Evolutionary conservation across 306 rosid genomes (phyloP), one percentile per base, ranked within the genome.

Genomic region (Adenanthera pavonina): DNA sequence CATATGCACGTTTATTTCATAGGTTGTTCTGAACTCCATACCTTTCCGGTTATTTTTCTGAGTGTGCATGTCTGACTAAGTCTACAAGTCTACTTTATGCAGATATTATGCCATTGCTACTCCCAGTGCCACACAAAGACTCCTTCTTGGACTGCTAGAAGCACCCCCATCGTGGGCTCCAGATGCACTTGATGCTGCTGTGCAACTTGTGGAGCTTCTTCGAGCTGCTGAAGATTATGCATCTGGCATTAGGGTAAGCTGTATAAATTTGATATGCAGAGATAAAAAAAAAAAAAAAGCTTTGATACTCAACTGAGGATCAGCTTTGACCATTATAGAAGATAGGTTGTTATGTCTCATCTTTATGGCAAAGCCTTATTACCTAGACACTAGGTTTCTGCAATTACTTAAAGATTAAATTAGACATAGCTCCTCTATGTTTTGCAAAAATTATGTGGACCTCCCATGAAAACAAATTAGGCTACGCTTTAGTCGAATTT

Each of bases 91-190:
- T 48, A 69, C 76, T 77, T 75, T 83, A 35, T 67, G 81, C 82
- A 95, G 99, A 86, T 95, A 95, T 84, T 95, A 95, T 86, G 97
- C 99, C 77, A 91, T 95, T 92, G 99, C 99, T 78, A 95, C 99
- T 82, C 99, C 99, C 78, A 95, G 99, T 90, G 97, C 99, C 78
- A 95, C 99, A 47, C 99, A 95, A 82, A 92, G 99, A 88, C 99
- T 95, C 82, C 98, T 95, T 85, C 94, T 93, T 75, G 99, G 99
- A 77, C 97, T 95, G 80, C 84, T 95, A 72, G 99, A 95, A 89
- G 99, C 99, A 65, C 99, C 99, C 6, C 99, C 99, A 34, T 95
- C 99, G 3, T 95, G 99, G 99, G 99, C 99, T 81, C 99, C 99
- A 14, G 99, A 95, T 89, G 99, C 99, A 77, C 99, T 95, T 76